Conservation (phyloP, 2,329 filamentous ascomycete species). For the Botrytis fragariae region DNA sequence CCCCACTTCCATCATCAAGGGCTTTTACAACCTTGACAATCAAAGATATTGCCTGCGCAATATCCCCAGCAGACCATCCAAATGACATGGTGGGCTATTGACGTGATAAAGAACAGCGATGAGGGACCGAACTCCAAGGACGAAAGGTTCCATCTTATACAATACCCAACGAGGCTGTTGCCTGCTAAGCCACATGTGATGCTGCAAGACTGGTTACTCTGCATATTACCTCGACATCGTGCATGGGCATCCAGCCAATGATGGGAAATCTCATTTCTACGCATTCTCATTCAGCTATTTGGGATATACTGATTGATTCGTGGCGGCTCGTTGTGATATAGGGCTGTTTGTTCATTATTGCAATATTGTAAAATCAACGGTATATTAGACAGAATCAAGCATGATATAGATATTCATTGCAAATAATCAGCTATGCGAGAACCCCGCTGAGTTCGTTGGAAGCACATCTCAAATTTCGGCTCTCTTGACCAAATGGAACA, state of each 20-base stretch:
- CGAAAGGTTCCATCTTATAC: background rate
- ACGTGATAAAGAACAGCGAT: background rate
- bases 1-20: constrained; percentile 13
- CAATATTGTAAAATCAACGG: background rate
- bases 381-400: background rate
- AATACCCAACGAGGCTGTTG: background rate
- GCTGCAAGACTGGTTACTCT: background rate
- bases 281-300: background rate
- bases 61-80: constrained; percentile 23
- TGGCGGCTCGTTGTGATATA: background rate
- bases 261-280: too few relatives aligned
- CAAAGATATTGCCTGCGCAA: constrained; percentile 16
- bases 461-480: background rate
- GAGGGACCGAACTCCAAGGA: background rate
- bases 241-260: background rate
- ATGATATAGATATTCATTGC: background rate
- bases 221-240: background rate
- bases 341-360: too few relatives aligned
- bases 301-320: background rate
- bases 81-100: constrained; percentile 18
- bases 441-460: background rate
- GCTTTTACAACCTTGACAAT: constrained; percentile 18
- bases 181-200: background rate
- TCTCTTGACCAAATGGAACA: background rate
- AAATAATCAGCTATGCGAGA: background rate